phyloP scores from a whole-genome alignment of 225 moss, liverwort and hornwort species.

The Bryum argenteum region DNA sequence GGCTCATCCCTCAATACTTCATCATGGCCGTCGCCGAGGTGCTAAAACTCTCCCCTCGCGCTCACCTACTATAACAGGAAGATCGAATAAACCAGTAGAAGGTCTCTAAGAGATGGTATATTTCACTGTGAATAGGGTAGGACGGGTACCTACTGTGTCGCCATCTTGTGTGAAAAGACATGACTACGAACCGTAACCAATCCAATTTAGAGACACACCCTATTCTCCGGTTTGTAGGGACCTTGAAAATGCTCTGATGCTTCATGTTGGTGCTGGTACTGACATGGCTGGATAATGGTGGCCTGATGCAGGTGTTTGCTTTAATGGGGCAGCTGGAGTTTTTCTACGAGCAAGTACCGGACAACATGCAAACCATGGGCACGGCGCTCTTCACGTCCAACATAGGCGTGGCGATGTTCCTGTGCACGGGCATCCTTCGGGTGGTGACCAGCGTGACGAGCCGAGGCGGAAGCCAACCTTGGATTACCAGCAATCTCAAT shows the following conservation, averaged over 20 bases:
- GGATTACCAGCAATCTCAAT: conserved; percentile 58
- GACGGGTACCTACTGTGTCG: too few relatives aligned
- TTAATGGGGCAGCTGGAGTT: conserved; percentile 87
- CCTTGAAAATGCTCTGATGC: too few relatives aligned
- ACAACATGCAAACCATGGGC: conserved; percentile 77
- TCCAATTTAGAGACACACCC: too few relatives aligned
- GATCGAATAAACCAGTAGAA: too few relatives aligned
- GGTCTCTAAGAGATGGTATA: too few relatives aligned
- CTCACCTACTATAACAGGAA: too few relatives aligned
- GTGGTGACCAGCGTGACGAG: conserved; percentile 48
- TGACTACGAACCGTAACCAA: too few relatives aligned
- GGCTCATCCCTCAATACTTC: conserved; percentile 53
- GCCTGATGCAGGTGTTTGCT: conserved; percentile 57
- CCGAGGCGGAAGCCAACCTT: conserved; percentile 35
- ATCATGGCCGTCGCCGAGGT: conserved; percentile 54
- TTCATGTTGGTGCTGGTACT: too few relatives aligned
- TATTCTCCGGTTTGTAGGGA: too few relatives aligned
- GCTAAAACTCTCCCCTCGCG: not conserved
- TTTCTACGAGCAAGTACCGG: conserved; percentile 89
- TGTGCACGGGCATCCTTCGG: conserved; percentile 56
- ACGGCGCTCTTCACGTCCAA: conserved; percentile 83
- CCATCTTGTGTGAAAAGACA: too few relatives aligned
- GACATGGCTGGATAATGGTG: not conserved
- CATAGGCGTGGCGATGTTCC: conserved; percentile 68
- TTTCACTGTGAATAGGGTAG: too few relatives aligned